Conservation (phyloP, 163 green algal genomes). For the Prototheca cutis region DNA sequence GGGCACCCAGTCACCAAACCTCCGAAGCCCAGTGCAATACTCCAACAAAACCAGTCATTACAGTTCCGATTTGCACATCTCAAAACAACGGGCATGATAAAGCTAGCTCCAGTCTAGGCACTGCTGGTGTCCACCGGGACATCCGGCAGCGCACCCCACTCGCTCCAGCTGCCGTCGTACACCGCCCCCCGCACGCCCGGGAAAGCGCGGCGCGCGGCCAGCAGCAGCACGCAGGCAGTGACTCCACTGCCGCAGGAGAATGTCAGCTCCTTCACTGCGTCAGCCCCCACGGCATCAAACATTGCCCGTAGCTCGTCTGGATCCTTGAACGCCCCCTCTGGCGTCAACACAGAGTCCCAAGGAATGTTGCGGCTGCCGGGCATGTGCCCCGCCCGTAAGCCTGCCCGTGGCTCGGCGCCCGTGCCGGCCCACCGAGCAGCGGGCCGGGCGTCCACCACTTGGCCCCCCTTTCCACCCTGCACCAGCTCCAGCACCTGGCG, state of each 20-base stretch:
- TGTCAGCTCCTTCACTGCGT: conserved; percentile 36
- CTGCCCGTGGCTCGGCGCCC: conserved; percentile 71
- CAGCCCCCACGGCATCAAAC: conserved; percentile 61
- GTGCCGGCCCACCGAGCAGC: conserved; percentile 40
- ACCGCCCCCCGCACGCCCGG: conserved; percentile 43
- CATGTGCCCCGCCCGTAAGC: conserved; percentile 75
- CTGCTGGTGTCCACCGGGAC: conserved; percentile 28
- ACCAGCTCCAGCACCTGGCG: conserved; percentile 29
- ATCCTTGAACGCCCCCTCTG: conserved; percentile 36
- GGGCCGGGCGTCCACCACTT: conserved; percentile 40
- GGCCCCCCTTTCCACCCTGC: background rate
- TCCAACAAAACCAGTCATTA: background rate
- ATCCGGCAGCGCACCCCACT: conserved; percentile 68
- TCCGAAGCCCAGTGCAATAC: no score
- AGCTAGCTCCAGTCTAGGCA: background rate
- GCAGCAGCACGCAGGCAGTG: conserved; percentile 83
- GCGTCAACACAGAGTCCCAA: conserved; percentile 51
- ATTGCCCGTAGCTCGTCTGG: conserved; percentile 42
- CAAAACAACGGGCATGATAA: background rate
- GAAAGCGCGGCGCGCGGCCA: conserved; percentile 46
- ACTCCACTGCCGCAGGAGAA: conserved; percentile 78
- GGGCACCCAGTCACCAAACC: no score
- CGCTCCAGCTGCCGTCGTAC: conserved; percentile 94
- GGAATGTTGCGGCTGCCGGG: conserved; percentile 71
- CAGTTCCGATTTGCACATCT: background rate